Evolutionary conservation across 2,329 filamentous ascomycete genomes (phyloP), one percentile per base, ranked within the genome.

Genomic region (Paraphoma sp.): DNA sequence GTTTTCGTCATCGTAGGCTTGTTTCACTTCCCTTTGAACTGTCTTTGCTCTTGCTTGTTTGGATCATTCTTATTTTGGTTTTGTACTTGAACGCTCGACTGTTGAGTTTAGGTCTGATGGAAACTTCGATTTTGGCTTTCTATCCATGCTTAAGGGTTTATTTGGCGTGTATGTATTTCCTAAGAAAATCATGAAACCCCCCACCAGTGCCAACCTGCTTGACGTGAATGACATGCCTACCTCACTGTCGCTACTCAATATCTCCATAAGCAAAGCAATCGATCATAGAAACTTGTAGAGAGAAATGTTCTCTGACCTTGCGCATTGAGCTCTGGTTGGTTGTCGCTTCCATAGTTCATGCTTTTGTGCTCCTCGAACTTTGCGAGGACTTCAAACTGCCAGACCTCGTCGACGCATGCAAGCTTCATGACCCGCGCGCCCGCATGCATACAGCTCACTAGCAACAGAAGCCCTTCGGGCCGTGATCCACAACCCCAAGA

Each of bases 371-470:
- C 90, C 65, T 92, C 89, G 69, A 96, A 96, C 50, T 83, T 84
- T 0, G 84, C 88, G 45, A 93, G 64, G 1, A 94, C 81, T 43
- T 84, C 79, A 54, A 95, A 88, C 1, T 69, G 70, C 84, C 89
- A 92, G 53, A 14, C 33, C 1, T 59, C 55, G n/a, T 62, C 62
- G 14, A 41, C 70, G 30, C 33, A 68, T 6, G 57, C 70, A 3
- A 88, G 68, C 56, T 76, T 76, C 2, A 89, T 72, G n/a, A 98
- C 78, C 51, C 89, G 85, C 9, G 87, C 83, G 0, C 95, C 95
- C 2, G 90, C 92, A 79, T 97, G 90, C 94, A 98, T 98, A 71
- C 95, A 97, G 45, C 92, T 96, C 14, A 89, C 93, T 41, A 97
- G 80, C 28, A 67, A 63, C 11, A 59, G 18, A 9, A 70, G 56